phyloP scores from a whole-genome alignment of 1,284 basidiomycete genomes.

The Leccinum holopus region DNA sequence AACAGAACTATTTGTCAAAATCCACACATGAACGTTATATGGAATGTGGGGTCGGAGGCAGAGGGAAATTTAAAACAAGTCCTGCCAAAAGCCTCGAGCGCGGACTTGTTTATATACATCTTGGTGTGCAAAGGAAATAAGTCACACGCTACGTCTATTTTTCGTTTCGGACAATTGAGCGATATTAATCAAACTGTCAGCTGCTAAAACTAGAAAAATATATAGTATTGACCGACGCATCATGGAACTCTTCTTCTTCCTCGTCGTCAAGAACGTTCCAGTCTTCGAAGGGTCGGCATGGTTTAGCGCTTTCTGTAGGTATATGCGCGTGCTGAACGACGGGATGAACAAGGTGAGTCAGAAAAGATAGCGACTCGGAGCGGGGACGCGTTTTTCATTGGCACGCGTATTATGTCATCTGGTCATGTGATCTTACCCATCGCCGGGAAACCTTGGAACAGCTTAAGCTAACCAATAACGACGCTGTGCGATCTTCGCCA shows the following conservation, averaged over 20 bases:
- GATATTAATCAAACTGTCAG: too few species aligned
- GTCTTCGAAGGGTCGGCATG: conserved; percentile 66
- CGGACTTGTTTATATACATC: too few species aligned
- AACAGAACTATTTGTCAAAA: too few species aligned
- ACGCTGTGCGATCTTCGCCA: conserved; percentile 42
- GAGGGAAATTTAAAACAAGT: too few species aligned
- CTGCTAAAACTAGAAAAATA: too few species aligned
- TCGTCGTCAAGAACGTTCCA: conserved; percentile 76
- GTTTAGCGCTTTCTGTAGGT: not conserved
- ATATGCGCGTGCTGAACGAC: not conserved
- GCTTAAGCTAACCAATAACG: conserved; percentile 18
- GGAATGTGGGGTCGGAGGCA: too few species aligned
- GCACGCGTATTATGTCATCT: conserved; percentile 28
- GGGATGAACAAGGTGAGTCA: conserved; percentile 4
- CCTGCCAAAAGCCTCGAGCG: too few species aligned
- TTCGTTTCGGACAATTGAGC: too few species aligned
- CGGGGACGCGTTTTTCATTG: conserved; percentile 1
- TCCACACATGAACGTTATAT: too few species aligned
- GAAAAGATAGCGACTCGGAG: not conserved
- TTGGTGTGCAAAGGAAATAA: too few species aligned
- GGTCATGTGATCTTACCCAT: conserved; percentile 19
- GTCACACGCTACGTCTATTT: too few species aligned
- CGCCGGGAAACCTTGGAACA: not conserved
- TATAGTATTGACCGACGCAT: conserved; percentile 47
- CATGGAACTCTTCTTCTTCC: conserved; percentile 76